Conservation (phyloP, 73 alveolate genomes). For the Vitrella brassicaformis region DNA sequence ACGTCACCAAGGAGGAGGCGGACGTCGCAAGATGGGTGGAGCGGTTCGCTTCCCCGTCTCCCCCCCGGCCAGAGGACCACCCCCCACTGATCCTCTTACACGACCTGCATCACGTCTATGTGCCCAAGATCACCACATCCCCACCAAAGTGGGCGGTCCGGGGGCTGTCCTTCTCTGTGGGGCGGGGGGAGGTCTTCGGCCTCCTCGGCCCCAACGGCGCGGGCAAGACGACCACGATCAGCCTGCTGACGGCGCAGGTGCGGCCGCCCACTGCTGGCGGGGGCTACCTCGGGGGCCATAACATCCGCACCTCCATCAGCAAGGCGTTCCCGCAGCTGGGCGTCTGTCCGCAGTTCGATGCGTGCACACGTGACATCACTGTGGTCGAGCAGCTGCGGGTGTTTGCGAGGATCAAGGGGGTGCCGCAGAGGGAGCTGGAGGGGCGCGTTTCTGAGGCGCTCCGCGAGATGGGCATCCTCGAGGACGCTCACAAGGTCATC, state of each 20-base stretch:
- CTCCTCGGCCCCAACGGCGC: conserved; percentile 55
- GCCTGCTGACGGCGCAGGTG: conserved; percentile 21
- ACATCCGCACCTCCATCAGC: background rate
- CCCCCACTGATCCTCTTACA: too few relatives aligned
- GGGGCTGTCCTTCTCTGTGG: background rate
- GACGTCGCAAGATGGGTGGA: too few relatives aligned
- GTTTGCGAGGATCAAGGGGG: conserved; percentile 57
- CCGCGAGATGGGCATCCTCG: too few relatives aligned
- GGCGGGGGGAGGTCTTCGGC: conserved; percentile 27
- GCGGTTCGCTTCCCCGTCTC: too few relatives aligned
- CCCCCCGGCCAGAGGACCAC: too few relatives aligned
- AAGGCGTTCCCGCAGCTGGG: conserved; percentile 17
- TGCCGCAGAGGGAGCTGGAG: conserved; percentile 14
- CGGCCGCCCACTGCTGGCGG: background rate
- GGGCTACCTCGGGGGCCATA: background rate
- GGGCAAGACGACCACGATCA: conserved; percentile 50
- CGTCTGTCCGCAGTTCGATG: conserved; percentile 74
- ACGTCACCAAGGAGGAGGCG: too few relatives aligned
- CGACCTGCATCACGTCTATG: background rate
- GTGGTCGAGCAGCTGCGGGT: conserved; percentile 68
- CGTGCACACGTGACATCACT: conserved; percentile 57
- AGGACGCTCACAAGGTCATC: too few relatives aligned
- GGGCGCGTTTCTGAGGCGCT: too few relatives aligned
- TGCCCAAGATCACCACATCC: background rate
- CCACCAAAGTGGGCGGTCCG: background rate